Percentiles rank a stretch among this genome's conserved stretches.
phyloP scores from a whole-genome alignment of 2,329 filamentous ascomycete genomes.

The Colletotrichum siamense region DNA sequence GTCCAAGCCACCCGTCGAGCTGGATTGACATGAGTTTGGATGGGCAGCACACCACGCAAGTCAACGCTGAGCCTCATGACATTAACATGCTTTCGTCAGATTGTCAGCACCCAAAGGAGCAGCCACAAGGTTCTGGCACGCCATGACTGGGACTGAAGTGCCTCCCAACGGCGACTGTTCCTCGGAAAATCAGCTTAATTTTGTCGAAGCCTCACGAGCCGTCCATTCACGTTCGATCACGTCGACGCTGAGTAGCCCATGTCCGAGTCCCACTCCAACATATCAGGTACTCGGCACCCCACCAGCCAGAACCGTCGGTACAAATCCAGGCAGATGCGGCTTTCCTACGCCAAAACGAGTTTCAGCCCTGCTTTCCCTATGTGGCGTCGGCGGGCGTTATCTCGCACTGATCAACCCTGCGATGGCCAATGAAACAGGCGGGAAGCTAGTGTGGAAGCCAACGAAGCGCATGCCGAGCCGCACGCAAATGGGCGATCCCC shows the following conservation, averaged over 20 bases:
- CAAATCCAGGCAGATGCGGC: neutral
- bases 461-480: neutral
- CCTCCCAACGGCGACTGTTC: neutral
- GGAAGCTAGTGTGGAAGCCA: neutral
- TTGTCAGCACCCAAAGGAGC: neutral
- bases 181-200: neutral
- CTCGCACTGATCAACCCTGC: slow-evolving; percentile 3
- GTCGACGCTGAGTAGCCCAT: neutral
- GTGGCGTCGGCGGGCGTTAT: neutral
- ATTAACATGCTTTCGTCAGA: neutral
- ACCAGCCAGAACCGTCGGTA: neutral
- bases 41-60: neutral
- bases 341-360: neutral
- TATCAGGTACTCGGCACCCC: neutral
- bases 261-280: neutral
- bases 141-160: neutral
- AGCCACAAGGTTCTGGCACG: neutral
- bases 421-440: slow-evolving; percentile 9
- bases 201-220: neutral
- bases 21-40: neutral
- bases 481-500: neutral
- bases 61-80: neutral
- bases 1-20: neutral
- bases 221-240: neutral
- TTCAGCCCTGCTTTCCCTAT: neutral